A percentile compares a stretch with the other conserved stretches of the same genome.
Evolutionary conservation across 1,139 yeast species (phyloP).

Genomic region (Yamadazyma buinensis): DNA sequence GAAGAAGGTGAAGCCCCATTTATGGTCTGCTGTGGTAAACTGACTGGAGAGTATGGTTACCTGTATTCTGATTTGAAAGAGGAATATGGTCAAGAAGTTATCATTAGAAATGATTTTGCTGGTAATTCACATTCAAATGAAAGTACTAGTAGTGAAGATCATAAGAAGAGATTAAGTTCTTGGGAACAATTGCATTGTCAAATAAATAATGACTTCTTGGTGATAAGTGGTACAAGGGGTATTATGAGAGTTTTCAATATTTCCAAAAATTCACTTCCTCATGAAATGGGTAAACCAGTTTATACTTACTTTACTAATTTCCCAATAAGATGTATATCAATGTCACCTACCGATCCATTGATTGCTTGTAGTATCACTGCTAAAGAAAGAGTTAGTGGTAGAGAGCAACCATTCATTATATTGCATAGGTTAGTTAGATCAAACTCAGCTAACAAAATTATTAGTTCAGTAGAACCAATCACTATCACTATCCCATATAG

Average conservation of each 20-base stretch:
- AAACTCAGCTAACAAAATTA: slow-evolving; percentile 14
- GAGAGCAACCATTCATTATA: slow-evolving; percentile 77
- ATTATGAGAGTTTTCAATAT: slow-evolving; percentile 63
- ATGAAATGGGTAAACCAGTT: slow-evolving; percentile 54
- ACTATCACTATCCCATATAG: slow-evolving; percentile 81
- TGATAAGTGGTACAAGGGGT: slow-evolving; percentile 74
- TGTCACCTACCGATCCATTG: slow-evolving; percentile 60
- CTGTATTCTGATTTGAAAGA: slow-evolving; percentile 31
- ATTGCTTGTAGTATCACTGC: slow-evolving; percentile 85
- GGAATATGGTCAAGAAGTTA: slow-evolving; percentile 23
- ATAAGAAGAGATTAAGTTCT: slow-evolving; percentile 26
- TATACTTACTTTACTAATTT: slow-evolving; percentile 69
- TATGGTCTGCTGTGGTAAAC: slow-evolving; percentile 64
- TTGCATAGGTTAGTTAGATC: slow-evolving; percentile 47
- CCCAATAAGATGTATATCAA: slow-evolving; percentile 74
- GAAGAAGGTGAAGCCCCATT: slow-evolving; percentile 39
- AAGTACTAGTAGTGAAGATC: slow-evolving; percentile 17
- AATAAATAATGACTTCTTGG: slow-evolving; percentile 55
- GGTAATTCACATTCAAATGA: slow-evolving; percentile 17
- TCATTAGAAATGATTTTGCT: slow-evolving; percentile 32
- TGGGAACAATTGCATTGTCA: slow-evolving; percentile 73
- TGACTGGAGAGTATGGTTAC: slow-evolving; percentile 63
- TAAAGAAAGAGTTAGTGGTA: slow-evolving; percentile 61
- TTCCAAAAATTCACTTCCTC: slow-evolving; percentile 25
- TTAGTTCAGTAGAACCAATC: slow-evolving; percentile 49